Evolutionary conservation across 2,329 filamentous ascomycete species (phyloP), one percentile per base, ranked within the genome.

Genomic region (Immersiporthe knoxdaviesiana): DNA sequence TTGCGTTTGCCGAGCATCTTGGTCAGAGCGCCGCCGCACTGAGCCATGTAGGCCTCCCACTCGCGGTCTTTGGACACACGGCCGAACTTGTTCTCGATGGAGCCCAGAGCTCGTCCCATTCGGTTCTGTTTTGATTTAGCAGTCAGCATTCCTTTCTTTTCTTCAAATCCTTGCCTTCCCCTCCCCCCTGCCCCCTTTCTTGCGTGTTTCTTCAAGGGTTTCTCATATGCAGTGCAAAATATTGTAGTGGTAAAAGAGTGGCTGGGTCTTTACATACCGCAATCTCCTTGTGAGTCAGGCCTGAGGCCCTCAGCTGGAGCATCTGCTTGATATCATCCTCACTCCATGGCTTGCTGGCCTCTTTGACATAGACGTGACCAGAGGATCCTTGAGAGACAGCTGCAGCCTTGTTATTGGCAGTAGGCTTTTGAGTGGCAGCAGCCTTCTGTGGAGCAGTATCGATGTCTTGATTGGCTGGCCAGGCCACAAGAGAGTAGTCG

Each of bases 1-100:
- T 56, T 39, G 32, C 50, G 63, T 32, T 65, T 65, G 30, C 14
- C 11, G 7, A 10, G 35, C 35, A 8, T 35, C 8, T 35, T 35
- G 35, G 4, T 8, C 8, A 8, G 35, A 4, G 35, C 24, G 16
- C 12, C 16, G 11, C n/a, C 52, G 37, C 50, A 30, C 50, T 65
- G n/a, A 5, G 63, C 52, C 5, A 35, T 21, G 37, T 32, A 58
- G 50, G 6, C 21, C 14, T 12, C 12, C 63, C 63, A 65, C 24
- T 24, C 50, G 27, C 12, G 0, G 12, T 65, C 50, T n/a, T 68
- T 62, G 50, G 60, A 65, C 6, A 70, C 5, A 11, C 69, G 60
- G 0, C 69, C 69, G 12, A 64, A 70, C 27, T 70, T 70, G 52
- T 70, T 70, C 63, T 70, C 69, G 1, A 70, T 63, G 2, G 69